Percentiles rank a stretch among this genome's conserved stretches.
Conservation (phyloP, 768 basidiomycete species). For the Leccinum subgranulosum region DNA sequence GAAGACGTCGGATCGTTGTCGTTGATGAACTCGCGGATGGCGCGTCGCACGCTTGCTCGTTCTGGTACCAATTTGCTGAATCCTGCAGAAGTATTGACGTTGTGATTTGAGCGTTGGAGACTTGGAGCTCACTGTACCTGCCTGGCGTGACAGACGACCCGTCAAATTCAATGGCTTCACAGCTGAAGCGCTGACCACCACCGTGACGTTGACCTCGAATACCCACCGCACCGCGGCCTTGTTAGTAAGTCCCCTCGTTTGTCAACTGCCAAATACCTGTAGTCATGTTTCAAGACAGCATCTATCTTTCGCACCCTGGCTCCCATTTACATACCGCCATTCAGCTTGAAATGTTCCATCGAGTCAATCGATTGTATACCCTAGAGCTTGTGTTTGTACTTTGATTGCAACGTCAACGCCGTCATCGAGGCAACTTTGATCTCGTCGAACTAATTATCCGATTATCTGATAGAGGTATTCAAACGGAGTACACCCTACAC, state of each 20-base stretch:
- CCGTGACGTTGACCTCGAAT: slow-evolving; percentile 6
- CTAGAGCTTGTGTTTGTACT: not conserved
- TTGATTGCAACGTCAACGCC: slow-evolving; percentile 3
- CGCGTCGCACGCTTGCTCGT: slow-evolving; percentile 61
- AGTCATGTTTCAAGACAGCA: not conserved
- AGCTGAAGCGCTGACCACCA: not conserved
- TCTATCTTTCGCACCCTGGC: not conserved
- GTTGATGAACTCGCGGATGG: slow-evolving; percentile 54
- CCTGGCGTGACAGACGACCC: not conserved
- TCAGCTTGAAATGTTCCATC: not conserved
- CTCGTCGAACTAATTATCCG: not conserved
- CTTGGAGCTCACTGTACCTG: not conserved
- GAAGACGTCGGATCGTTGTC: slow-evolving; percentile 41
- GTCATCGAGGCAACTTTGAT: not conserved
- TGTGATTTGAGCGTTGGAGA: not conserved
- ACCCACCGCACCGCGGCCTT: slow-evolving; percentile 1
- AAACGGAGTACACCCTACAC: no score
- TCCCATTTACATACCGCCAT: slow-evolving; percentile 4
- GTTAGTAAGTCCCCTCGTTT: slow-evolving; percentile 2
- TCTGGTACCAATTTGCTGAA: slow-evolving; percentile 26
- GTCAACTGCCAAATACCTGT: slow-evolving; percentile 4
- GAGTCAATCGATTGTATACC: not conserved
- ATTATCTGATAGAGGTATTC: no score
- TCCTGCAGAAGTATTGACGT: not conserved
- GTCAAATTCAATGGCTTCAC: not conserved